A percentile compares a stretch with the other conserved stretches of the same genome.
Evolutionary conservation across 164 flowering plant genomes (phyloP).

Genomic region (Aristolochia fimbriata): DNA sequence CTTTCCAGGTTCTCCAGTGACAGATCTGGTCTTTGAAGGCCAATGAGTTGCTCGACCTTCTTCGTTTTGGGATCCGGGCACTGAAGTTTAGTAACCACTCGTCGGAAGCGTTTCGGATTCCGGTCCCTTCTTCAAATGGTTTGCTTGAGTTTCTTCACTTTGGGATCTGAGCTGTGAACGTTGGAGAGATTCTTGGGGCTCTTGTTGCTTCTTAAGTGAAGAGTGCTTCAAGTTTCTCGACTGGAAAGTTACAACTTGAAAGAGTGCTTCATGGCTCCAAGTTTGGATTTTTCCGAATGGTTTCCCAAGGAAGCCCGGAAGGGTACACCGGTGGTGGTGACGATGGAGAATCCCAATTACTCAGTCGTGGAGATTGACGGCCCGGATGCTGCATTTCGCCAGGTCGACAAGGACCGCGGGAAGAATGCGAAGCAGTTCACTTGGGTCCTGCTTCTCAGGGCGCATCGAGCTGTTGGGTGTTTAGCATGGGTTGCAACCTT

Average conservation of each 20-base stretch:
- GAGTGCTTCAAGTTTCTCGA: background rate
- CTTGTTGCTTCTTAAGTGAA: no score
- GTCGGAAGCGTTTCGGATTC: background rate
- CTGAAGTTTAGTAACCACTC: constrained; percentile 10
- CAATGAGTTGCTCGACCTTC: constrained; percentile 20
- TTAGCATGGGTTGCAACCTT: constrained; percentile 49
- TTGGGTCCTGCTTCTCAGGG: constrained; percentile 75
- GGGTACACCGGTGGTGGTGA: constrained; percentile 73
- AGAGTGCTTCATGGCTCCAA: constrained; percentile 39
- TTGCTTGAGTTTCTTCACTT: background rate
- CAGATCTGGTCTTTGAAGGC: constrained; percentile 7
- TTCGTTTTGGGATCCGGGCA: constrained; percentile 23
- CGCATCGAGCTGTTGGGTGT: constrained; percentile 68
- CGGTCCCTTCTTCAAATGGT: background rate
- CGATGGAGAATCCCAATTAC: constrained; percentile 78
- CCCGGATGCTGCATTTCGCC: constrained; percentile 50
- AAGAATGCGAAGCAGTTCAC: constrained; percentile 75
- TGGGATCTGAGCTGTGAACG: background rate
- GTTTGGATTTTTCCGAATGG: constrained; percentile 47
- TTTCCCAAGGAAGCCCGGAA: constrained; percentile 42
- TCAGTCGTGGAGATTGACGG: constrained; percentile 62
- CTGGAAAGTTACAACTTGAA: background rate
- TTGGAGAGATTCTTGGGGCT: background rate
- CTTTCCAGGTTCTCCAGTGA: constrained; percentile 10
- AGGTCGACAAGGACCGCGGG: constrained; percentile 59